A percentile compares a stretch with the other conserved stretches of the same genome.
Evolutionary conservation across 495 filamentous ascomycete genomes (phyloP).

Genomic region (Penicillium atrosanguineum): DNA sequence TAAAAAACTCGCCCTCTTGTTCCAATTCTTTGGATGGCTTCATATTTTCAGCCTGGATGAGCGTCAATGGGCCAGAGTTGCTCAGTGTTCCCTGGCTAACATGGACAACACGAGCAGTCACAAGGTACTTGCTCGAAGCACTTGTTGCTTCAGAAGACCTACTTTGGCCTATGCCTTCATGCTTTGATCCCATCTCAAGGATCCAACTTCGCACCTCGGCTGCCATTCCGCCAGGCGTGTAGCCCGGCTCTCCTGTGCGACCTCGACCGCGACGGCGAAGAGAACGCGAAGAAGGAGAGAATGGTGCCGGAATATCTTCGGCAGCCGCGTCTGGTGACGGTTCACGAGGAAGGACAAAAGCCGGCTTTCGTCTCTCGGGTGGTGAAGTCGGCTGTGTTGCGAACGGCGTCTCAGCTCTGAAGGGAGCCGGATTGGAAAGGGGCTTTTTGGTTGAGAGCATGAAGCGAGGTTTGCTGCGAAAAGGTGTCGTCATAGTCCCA

Average conservation of each 20-base stretch:
- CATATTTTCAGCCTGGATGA: conserved; percentile 22
- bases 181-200: conserved; percentile 39
- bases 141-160: neutral
- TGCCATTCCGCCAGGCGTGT: conserved; percentile 43
- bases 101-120: conserved; percentile 19
- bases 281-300: conserved; percentile 40
- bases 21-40: neutral
- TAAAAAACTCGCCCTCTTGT: conserved; percentile 2
- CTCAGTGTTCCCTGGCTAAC: conserved; percentile 20
- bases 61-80: conserved; percentile 31
- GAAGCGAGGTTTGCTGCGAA: conserved; percentile 30
- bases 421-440: conserved; percentile 18
- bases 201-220: conserved; percentile 44
- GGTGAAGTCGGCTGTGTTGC: conserved; percentile 14
- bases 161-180: conserved; percentile 5
- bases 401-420: conserved; percentile 15
- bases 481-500: conserved; percentile 20
- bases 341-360: conserved; percentile 41
- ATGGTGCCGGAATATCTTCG: conserved; percentile 36
- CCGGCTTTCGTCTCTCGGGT: conserved; percentile 29
- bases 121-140: conserved; percentile 18
- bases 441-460: conserved; percentile 21
- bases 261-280: conserved; percentile 31
- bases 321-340: conserved; percentile 29
- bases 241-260: conserved; percentile 21